Percentiles rank a stretch among this genome's conserved stretches.
phyloP scores from a whole-genome alignment of 1,284 basidiomycete species.

The Mycosarcoma maydis region DNA sequence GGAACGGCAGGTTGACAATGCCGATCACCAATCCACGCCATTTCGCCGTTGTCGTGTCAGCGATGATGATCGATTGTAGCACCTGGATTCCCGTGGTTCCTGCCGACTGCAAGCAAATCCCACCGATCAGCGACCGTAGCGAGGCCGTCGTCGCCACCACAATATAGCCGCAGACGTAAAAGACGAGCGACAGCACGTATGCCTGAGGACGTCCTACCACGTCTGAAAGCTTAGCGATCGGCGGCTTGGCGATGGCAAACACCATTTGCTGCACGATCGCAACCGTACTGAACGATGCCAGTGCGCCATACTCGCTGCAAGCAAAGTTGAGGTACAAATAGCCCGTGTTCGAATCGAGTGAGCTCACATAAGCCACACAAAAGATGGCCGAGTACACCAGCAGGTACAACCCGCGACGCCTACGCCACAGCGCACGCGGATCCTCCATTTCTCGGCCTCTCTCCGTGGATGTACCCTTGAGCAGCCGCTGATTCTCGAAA shows the following conservation, averaged over 20 bases:
- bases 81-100: constrained; percentile 68
- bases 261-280: constrained; percentile 67
- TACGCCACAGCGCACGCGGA: constrained; percentile 28
- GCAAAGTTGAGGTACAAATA: constrained; percentile 68
- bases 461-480: constrained; percentile 12
- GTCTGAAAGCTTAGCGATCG: constrained; percentile 82
- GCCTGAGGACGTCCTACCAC: constrained; percentile 72
- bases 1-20: constrained; percentile 74
- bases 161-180: constrained; percentile 72
- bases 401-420: constrained; percentile 39
- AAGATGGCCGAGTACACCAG: constrained; percentile 69
- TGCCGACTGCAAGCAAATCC: constrained; percentile 70
- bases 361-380: constrained; percentile 74
- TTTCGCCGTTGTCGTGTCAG: constrained; percentile 80
- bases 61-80: constrained; percentile 71
- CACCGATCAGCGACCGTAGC: constrained; percentile 72
- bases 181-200: constrained; percentile 72
- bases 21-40: constrained; percentile 79
- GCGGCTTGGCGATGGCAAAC: constrained; percentile 78
- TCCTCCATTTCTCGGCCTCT: constrained; percentile 17
- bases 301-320: constrained; percentile 63
- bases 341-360: constrained; percentile 72
- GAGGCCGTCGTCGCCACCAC: constrained; percentile 75
- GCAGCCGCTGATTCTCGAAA: constrained; percentile 20
- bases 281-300: constrained; percentile 68